Conservation (phyloP, 2,329 filamentous ascomycete species). For the Penicillium sp. region DNA sequence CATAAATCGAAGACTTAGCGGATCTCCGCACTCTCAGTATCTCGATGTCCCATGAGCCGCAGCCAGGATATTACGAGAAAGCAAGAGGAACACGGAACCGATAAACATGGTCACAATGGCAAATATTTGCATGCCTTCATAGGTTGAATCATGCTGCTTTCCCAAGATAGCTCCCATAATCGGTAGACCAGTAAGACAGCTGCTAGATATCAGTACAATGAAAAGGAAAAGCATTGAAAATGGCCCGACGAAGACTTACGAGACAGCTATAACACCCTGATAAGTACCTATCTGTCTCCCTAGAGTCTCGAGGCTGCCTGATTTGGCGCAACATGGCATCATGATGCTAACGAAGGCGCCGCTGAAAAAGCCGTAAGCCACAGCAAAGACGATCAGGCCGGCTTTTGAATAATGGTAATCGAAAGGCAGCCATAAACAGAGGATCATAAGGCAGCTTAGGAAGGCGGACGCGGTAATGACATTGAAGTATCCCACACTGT, state of each 20-base stretch:
- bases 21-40: not conserved
- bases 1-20: no score
- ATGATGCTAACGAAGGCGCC: conserved; percentile 29
- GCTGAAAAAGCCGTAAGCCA: conserved; percentile 31
- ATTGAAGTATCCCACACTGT: not conserved
- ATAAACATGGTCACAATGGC: not conserved
- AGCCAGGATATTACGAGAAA: not conserved
- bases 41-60: not conserved
- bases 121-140: not conserved
- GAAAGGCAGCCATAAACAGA: conserved; percentile 31
- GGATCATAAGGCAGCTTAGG: not conserved
- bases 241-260: not conserved
- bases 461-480: not conserved
- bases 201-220: not conserved
- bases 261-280: conserved; percentile 20
- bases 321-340: conserved; percentile 33
- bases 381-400: conserved; percentile 29
- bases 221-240: not conserved
- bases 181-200: not conserved
- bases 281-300: conserved; percentile 37
- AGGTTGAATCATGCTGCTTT: not conserved
- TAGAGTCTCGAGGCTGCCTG: conserved; percentile 31
- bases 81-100: not conserved
- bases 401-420: conserved; percentile 27
- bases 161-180: not conserved